Evolutionary conservation across 1,139 yeast genomes (phyloP).

Genomic region (Nadsonia starkeyi-henricii): DNA sequence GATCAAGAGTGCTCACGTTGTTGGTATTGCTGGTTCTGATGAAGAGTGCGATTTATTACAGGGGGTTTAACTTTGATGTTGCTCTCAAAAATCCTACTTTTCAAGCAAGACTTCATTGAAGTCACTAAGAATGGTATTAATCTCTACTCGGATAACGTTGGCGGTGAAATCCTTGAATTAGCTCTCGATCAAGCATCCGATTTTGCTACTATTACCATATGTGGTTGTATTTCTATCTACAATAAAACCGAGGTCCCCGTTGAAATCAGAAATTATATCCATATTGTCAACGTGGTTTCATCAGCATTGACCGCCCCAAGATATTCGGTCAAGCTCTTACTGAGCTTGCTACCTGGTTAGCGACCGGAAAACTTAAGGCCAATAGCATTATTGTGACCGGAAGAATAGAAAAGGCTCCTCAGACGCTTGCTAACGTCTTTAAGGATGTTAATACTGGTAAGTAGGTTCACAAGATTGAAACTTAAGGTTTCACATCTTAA

Average conservation of each 20-base stretch:
- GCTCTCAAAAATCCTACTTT: conserved; percentile 34
- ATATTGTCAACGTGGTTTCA: conserved; percentile 12
- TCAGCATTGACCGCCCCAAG: conserved; percentile 9
- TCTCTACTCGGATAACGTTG: conserved; percentile 33
- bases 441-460: conserved; percentile 7
- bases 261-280: conserved; percentile 9
- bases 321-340: conserved; percentile 4
- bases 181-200: conserved; percentile 20
- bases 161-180: conserved; percentile 43
- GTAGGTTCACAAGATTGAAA: conserved; percentile 1
- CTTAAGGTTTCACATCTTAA: no score
- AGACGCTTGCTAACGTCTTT: conserved; percentile 5
- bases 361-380: conserved; percentile 3
- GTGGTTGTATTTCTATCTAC: conserved; percentile 53
- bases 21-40: conserved; percentile 51
- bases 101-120: conserved; percentile 28
- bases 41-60: conserved; percentile 42
- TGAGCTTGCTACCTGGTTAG: conserved; percentile 2
- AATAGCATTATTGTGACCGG: conserved; percentile 4
- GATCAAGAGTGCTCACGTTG: conserved; percentile 40
- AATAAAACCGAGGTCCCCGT: conserved; percentile 4
- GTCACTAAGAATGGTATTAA: conserved; percentile 25
- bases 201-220: conserved; percentile 31
- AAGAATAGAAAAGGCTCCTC: conserved; percentile 4
- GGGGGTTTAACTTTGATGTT: conserved; percentile 35